Percentiles rank a stretch among this genome's conserved stretches.
Conservation (phyloP, 2,329 filamentous ascomycete species). For the Pestalotiopsis sp. region DNA sequence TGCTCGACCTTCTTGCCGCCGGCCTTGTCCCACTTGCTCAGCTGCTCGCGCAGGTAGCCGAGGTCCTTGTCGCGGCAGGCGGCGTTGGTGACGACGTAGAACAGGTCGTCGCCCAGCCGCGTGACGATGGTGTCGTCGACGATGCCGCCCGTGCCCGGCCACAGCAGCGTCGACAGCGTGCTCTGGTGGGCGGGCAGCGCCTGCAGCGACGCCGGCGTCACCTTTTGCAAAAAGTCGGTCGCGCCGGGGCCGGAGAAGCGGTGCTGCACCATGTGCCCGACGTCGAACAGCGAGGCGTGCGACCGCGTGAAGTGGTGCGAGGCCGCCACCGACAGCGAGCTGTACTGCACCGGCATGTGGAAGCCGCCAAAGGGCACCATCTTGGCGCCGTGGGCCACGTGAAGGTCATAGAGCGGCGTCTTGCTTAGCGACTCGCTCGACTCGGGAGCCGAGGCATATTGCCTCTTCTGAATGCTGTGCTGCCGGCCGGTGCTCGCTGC, state of each 20-base stretch:
- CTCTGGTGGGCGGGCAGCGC: conserved; percentile 69
- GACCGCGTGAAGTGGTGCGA: conserved; percentile 89
- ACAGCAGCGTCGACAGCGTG: conserved; percentile 82
- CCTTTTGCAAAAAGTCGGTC: conserved; percentile 76
- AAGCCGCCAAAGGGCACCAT: conserved; percentile 97
- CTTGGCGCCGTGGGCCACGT: conserved; percentile 79
- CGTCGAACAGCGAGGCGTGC: conserved; percentile 91
- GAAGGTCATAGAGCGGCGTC: conserved; percentile 79
- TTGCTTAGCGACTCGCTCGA: conserved; percentile 44
- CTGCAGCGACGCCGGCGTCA: conserved; percentile 77
- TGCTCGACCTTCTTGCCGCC: conserved; percentile 63
- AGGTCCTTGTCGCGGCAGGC: conserved; percentile 89
- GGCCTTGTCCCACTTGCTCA: conserved; percentile 60
- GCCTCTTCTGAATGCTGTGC: conserved; percentile 12
- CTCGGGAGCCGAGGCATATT: conserved; percentile 23
- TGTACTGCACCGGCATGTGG: conserved; percentile 91
- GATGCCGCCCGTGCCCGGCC: conserved; percentile 82
- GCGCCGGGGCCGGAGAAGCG: conserved; percentile 80
- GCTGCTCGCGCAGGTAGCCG: conserved; percentile 72
- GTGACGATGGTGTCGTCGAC: conserved; percentile 94
- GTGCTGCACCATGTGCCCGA: conserved; percentile 96
- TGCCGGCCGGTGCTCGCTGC: not conserved
- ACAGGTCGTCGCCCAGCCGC: conserved; percentile 70
- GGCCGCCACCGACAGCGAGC: conserved; percentile 73
- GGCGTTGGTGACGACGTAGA: conserved; percentile 95